A percentile compares a stretch with the other conserved stretches of the same genome.
Conservation (phyloP, 2,329 filamentous ascomycete genomes). For the Aureobasidium zeae region DNA sequence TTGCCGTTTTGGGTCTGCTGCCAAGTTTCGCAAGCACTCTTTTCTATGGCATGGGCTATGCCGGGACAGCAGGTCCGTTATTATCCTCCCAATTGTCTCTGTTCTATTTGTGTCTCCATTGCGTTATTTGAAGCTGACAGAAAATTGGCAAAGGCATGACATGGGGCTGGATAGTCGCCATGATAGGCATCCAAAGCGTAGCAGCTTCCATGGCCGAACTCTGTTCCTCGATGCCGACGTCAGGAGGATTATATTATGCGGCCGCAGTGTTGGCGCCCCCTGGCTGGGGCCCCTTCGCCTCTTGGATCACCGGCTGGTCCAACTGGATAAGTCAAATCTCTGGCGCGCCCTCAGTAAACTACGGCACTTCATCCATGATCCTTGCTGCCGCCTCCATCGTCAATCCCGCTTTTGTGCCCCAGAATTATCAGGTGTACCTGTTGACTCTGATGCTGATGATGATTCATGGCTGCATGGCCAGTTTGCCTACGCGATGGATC, state of each 20-base stretch:
- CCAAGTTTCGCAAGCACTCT: constrained; percentile 64
- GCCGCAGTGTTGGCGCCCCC: constrained; percentile 59
- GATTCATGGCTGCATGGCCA: constrained; percentile 57
- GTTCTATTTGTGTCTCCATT: background rate
- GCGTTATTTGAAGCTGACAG: too few species aligned
- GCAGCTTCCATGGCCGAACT: constrained; percentile 59
- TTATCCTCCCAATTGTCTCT: background rate
- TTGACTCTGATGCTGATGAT: constrained; percentile 59
- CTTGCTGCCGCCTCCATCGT: constrained; percentile 60
- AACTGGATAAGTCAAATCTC: constrained; percentile 62
- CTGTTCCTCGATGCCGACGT: constrained; percentile 59
- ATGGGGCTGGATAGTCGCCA: constrained; percentile 64
- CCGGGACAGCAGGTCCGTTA: constrained; percentile 49
- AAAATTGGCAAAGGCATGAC: constrained; percentile 19
- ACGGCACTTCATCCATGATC: constrained; percentile 59
- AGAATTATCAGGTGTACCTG: constrained; percentile 58
- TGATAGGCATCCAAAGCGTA: constrained; percentile 62
- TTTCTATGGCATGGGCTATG: constrained; percentile 56
- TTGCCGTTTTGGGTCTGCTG: constrained; percentile 61
- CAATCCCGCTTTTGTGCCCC: constrained; percentile 56
- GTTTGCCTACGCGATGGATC: constrained; percentile 61
- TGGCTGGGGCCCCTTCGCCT: constrained; percentile 56
- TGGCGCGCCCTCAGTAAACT: constrained; percentile 57
- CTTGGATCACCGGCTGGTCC: constrained; percentile 61
- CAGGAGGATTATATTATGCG: constrained; percentile 65